These are phyloP conservation scores for Rhazya stricta DNA, from an alignment of 257 asterid species.

Conservation along the genomic window DNA sequence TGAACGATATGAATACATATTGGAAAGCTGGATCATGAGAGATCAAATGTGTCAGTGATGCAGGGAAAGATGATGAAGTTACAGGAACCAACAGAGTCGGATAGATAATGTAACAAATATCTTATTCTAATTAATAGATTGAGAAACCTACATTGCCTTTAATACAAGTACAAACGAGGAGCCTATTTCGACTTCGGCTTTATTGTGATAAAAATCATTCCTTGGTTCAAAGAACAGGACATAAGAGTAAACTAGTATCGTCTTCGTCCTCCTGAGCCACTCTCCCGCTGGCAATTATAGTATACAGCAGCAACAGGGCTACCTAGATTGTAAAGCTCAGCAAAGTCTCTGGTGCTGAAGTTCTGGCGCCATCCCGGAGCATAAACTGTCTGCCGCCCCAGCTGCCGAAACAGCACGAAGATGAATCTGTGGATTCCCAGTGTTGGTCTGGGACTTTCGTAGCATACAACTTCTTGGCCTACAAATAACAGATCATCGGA, in stretches of 20 bases:
- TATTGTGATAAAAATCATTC: no score
- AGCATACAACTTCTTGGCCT: slow-evolving; percentile 3
- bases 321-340: slow-evolving; percentile 44
- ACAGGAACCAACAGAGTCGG: no score
- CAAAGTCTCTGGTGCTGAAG: slow-evolving; percentile 43
- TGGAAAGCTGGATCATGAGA: no score
- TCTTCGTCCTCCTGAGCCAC: slow-evolving; percentile 61
- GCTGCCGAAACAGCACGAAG: slow-evolving; percentile 40
- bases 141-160: no score
- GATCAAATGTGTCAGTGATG: no score
- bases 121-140: no score
- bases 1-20: no score
- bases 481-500: background rate
- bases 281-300: slow-evolving; percentile 30
- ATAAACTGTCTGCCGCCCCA: slow-evolving; percentile 27
- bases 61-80: no score
- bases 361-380: slow-evolving; percentile 52
- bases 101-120: no score
- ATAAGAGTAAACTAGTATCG: background rate
- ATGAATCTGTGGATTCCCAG: slow-evolving; percentile 62
- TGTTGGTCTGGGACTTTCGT: slow-evolving; percentile 27
- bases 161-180: no score
- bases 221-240: no score
- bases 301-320: slow-evolving; percentile 26
- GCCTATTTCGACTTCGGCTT: no score